Percentiles rank a stretch among this genome's conserved stretches.
Conservation (phyloP, 2,329 filamentous ascomycete genomes). For the Aspergillus brasiliensis region DNA sequence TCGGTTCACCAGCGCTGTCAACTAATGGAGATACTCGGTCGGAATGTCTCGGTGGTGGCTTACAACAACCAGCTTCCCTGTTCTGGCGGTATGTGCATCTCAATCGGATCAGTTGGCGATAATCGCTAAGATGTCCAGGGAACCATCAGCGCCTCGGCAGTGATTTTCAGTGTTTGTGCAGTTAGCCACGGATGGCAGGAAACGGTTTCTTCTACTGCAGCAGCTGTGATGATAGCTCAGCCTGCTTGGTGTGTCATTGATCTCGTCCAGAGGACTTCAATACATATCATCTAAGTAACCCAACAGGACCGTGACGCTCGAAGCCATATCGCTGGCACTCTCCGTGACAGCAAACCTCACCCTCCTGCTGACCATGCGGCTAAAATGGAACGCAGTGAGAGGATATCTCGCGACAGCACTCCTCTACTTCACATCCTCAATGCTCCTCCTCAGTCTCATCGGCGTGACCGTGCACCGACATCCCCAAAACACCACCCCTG, state of each 20-base stretch:
- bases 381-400: not conserved
- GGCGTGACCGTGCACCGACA: not conserved
- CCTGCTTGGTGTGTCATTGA: not conserved
- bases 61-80: constrained; percentile 7
- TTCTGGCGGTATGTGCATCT: not conserved
- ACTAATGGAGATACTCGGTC: not conserved
- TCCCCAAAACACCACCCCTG: not conserved
- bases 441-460: not conserved
- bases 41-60: not conserved
- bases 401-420: not conserved
- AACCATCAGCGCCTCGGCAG: not conserved
- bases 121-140: not conserved
- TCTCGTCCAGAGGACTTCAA: not conserved
- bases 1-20: too few relatives aligned
- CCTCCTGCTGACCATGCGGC: not conserved
- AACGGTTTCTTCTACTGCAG: not conserved
- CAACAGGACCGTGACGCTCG: constrained; percentile 1
- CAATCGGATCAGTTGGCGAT: too few relatives aligned
- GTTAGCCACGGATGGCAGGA: not conserved
- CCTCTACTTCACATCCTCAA: not conserved
- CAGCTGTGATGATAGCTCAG: not conserved
- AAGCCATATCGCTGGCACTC: constrained; percentile 3
- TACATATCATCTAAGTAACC: not conserved
- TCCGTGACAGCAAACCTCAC: not conserved
- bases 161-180: not conserved